Evolutionary conservation across 2,329 filamentous ascomycete genomes (phyloP).

Genomic region (Penicillium sp.): DNA sequence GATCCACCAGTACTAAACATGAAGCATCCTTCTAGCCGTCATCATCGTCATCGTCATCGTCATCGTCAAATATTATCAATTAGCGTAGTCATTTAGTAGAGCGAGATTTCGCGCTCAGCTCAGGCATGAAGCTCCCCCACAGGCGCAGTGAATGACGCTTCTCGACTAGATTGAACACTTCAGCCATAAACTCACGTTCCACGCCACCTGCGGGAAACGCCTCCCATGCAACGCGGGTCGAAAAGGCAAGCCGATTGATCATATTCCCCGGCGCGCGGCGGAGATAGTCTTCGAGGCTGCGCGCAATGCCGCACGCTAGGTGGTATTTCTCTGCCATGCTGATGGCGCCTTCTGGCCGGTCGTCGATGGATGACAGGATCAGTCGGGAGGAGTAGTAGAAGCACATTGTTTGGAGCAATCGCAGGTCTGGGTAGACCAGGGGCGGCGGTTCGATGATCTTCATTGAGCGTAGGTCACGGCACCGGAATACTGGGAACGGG

Average conservation of each 20-base stretch:
- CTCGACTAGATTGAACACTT: slow-evolving; percentile 32
- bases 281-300: slow-evolving; percentile 34
- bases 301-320: slow-evolving; percentile 33
- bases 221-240: slow-evolving; percentile 36
- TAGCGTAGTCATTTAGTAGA: slow-evolving; percentile 13
- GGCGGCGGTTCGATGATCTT: slow-evolving; percentile 26
- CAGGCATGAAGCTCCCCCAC: slow-evolving; percentile 34
- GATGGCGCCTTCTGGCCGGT: slow-evolving; percentile 26
- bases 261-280: slow-evolving; percentile 33
- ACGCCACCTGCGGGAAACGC: slow-evolving; percentile 29
- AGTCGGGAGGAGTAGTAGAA: slow-evolving; percentile 31
- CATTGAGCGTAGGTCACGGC: slow-evolving; percentile 32
- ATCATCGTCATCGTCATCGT: not conserved
- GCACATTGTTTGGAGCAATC: slow-evolving; percentile 35
- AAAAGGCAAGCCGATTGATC: slow-evolving; percentile 37
- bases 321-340: slow-evolving; percentile 30
- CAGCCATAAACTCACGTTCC: slow-evolving; percentile 29
- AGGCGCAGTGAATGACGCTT: slow-evolving; percentile 31
- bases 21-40: too few relatives aligned
- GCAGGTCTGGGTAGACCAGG: slow-evolving; percentile 32
- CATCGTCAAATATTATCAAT: not conserved
- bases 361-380: slow-evolving; percentile 32
- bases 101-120: slow-evolving; percentile 27
- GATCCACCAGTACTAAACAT: too few relatives aligned
- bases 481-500: slow-evolving; percentile 30